phyloP scores from a whole-genome alignment of 176 grass and related monocot genomes.

The Phoenix roebelenii region DNA sequence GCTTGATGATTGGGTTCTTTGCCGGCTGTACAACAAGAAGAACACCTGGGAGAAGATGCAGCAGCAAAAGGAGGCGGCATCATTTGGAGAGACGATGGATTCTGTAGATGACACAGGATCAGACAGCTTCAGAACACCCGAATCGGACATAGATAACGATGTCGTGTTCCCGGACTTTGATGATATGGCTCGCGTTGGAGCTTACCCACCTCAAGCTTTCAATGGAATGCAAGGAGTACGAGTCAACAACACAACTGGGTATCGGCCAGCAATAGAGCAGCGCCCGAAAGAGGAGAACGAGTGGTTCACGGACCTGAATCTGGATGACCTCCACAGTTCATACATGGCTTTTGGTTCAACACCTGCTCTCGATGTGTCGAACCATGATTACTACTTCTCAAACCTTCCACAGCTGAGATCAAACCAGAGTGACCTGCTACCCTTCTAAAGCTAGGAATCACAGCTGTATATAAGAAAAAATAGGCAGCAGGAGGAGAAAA shows the following conservation, averaged over 20 bases:
- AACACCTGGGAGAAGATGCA: slow-evolving; percentile 69
- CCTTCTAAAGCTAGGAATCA: slow-evolving; percentile 34
- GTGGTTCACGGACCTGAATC: slow-evolving; percentile 34
- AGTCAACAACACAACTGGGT: background rate
- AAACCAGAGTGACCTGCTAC: slow-evolving; percentile 36
- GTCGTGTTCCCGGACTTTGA: slow-evolving; percentile 8
- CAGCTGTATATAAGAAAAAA: slow-evolving; percentile 26
- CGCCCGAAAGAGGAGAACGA: slow-evolving; percentile 51
- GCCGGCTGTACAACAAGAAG: slow-evolving; percentile 77
- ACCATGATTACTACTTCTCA: slow-evolving; percentile 32
- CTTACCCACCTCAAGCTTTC: background rate
- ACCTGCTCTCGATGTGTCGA: slow-evolving; percentile 11
- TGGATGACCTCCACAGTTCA: slow-evolving; percentile 43
- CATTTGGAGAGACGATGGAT: slow-evolving; percentile 27
- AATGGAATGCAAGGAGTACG: background rate
- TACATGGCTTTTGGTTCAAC: slow-evolving; percentile 25
- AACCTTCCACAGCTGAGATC: slow-evolving; percentile 35
- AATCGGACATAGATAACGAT: slow-evolving; percentile 52
- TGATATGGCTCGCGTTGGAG: slow-evolving; percentile 13
- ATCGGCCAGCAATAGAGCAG: no score
- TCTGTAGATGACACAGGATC: slow-evolving; percentile 31
- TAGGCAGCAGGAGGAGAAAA: slow-evolving; percentile 9
- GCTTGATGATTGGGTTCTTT: slow-evolving; percentile 70
- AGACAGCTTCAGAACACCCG: slow-evolving; percentile 49
- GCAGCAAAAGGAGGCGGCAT: slow-evolving; percentile 15